phyloP scores from a whole-genome alignment of 2,329 filamentous ascomycete genomes.

The Colletotrichum agaves region DNA sequence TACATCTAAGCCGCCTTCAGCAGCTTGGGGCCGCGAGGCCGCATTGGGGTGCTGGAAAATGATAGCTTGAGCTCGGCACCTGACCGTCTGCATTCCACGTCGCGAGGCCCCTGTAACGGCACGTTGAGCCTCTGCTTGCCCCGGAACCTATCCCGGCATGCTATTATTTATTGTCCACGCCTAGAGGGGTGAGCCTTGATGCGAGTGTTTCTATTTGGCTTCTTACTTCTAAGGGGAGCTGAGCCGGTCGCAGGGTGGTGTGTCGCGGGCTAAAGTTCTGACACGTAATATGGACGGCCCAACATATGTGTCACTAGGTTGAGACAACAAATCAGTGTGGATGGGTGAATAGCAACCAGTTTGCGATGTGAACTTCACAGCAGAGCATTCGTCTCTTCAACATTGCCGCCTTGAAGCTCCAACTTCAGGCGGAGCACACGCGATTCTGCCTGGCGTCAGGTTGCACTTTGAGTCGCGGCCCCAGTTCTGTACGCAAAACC shows the following conservation, averaged over 20 bases:
- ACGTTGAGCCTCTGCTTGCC: constrained; percentile 11
- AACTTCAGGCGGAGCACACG: no score
- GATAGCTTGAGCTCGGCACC: neutral
- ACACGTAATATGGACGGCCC: constrained; percentile 24
- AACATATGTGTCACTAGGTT: neutral
- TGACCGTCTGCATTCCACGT: neutral
- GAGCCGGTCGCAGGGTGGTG: constrained; percentile 19
- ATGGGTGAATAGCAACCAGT: no score
- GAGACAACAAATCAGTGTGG: neutral
- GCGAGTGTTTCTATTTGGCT: constrained; percentile 34
- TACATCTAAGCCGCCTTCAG: constrained; percentile 11
- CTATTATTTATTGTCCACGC: constrained; percentile 16
- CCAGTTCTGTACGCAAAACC: neutral
- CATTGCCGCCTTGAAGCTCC: no score
- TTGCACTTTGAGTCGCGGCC: no score
- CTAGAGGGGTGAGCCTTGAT: neutral
- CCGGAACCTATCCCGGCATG: constrained; percentile 9
- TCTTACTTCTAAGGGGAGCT: constrained; percentile 13
- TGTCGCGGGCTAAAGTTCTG: constrained; percentile 23
- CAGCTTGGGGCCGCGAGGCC: neutral
- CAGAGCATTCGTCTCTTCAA: no score
- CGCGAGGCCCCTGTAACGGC: neutral
- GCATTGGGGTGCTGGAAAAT: neutral
- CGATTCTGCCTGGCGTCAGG: no score
- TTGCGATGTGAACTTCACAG: no score